These are phyloP conservation scores for Candida suzukii DNA, from an alignment of 805 yeast genomes.

Conservation along the genomic window DNA sequence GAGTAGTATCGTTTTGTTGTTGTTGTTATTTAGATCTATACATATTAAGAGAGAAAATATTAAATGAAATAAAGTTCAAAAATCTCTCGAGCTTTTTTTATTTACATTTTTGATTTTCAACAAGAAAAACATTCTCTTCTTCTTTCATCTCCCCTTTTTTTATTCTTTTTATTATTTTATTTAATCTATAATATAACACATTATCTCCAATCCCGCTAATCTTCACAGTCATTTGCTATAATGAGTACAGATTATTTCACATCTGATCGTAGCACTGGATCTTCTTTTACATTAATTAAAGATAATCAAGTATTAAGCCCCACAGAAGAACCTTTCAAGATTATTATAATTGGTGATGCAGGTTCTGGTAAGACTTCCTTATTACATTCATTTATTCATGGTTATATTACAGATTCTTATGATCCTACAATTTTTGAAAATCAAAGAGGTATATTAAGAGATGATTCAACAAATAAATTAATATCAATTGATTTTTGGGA, in stretches of 20 bases:
- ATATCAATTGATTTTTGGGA: constrained; percentile 80
- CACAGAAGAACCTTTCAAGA: constrained; percentile 23
- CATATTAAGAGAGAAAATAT: too few species aligned
- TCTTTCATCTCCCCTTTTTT: too few species aligned
- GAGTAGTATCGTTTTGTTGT: too few species aligned
- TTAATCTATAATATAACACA: too few species aligned
- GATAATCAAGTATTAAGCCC: background rate
- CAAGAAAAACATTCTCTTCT: too few species aligned
- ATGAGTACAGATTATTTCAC: constrained; percentile 4
- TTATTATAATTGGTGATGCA: constrained; percentile 83
- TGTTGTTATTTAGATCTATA: too few species aligned
- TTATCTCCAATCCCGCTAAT: too few species aligned
- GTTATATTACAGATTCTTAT: constrained; percentile 62
- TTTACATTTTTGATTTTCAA: too few species aligned
- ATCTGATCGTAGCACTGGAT: background rate
- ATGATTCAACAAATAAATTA: constrained; percentile 56
- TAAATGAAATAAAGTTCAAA: too few species aligned
- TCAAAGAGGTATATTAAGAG: constrained; percentile 39
- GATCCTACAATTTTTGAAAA: constrained; percentile 82
- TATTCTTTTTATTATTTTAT: too few species aligned
- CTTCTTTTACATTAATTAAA: background rate
- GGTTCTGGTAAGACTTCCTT: constrained; percentile 88
- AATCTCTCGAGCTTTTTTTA: too few species aligned
- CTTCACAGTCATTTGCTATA: constrained; percentile 6
- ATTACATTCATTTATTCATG: constrained; percentile 50